Evolutionary conservation across 2,329 filamentous ascomycete species (phyloP), one percentile per base, ranked within the genome.

Genomic region (Trichoderma citrinoviride): DNA sequence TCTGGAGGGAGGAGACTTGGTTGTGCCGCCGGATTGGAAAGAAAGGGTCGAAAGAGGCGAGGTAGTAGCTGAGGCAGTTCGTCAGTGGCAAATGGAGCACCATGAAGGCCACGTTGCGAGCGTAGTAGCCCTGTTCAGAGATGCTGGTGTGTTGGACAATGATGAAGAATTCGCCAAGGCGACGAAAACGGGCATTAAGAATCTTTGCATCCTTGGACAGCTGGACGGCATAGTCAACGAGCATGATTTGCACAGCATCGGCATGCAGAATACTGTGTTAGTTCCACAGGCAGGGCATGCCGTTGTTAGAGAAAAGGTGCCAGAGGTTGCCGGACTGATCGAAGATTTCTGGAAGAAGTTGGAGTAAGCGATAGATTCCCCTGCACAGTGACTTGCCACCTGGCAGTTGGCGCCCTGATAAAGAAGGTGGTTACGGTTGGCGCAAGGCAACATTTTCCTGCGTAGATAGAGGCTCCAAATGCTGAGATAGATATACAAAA

Each of bases 41-140:
- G 58, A 61, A 12, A 37, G 37, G 14, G 47, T 61, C 17, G 46
- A 17, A 1, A 43, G 27, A 61, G 58, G 58, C 23, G 47, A 53
- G n/a, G 58, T 61, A 21, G 58, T 61, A 15, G 58, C 58, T 8
- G 58, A 61, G 25, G 58, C 58, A 17, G 58, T 61, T 19, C 47
- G 58, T 23, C 47, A 61, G 14, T 61, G 58, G 58, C 37, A 61
- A 27, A 53, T 23, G 46, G 43, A 53, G 23, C 29, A 61, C 23
- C 58, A 61, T 33, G 10, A 43, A 8, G 58, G 58, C 2, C 58
- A 61, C 37, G 17, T 14, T 25, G 58, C 58, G 12, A 52, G 47
- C 23, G 47, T 61, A 7, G 47, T 61, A 3, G 58, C 58, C 17
- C 29, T 53, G 21, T 61, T 61, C 40, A 61, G 58, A 53, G 58